Evolutionary conservation across 495 filamentous ascomycete genomes (phyloP).

Genomic region (Penicillium angulare): DNA sequence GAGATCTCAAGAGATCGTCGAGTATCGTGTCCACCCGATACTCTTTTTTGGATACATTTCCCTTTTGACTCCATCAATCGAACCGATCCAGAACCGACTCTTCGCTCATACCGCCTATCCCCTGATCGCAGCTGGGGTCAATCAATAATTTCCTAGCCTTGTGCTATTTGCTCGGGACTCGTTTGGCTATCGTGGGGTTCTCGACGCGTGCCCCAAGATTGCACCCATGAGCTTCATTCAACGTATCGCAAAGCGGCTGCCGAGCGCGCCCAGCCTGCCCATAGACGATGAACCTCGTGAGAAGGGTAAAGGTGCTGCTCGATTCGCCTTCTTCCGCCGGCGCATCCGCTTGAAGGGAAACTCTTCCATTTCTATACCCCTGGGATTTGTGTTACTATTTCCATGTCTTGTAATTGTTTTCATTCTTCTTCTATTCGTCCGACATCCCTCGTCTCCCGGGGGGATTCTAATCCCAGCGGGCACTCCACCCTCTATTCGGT

Average conservation of each 20-base stretch:
- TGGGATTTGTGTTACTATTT: slow-evolving; percentile 91
- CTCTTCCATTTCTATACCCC: slow-evolving; percentile 88
- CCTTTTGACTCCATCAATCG: background rate
- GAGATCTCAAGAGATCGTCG: slow-evolving; percentile 7
- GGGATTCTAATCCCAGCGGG: slow-evolving; percentile 86
- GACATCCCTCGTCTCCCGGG: slow-evolving; percentile 79
- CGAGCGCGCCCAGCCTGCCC: slow-evolving; percentile 57
- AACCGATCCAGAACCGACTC: no score
- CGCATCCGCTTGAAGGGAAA: slow-evolving; percentile 92
- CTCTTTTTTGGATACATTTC: slow-evolving; percentile 5
- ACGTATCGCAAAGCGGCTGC: slow-evolving; percentile 62
- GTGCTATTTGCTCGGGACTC: slow-evolving; percentile 23
- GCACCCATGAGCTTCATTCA: slow-evolving; percentile 62
- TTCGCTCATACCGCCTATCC: slow-evolving; percentile 7
- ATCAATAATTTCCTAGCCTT: slow-evolving; percentile 11
- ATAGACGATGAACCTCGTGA: slow-evolving; percentile 57
- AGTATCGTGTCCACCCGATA: background rate
- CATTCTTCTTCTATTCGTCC: slow-evolving; percentile 85
- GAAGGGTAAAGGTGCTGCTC: slow-evolving; percentile 51
- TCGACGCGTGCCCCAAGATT: slow-evolving; percentile 22
- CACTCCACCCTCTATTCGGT: slow-evolving; percentile 90
- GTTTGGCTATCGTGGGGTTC: slow-evolving; percentile 23
- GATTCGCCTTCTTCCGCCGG: slow-evolving; percentile 81
- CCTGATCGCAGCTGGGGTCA: slow-evolving; percentile 11
- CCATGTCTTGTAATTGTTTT: slow-evolving; percentile 88